phyloP scores from a whole-genome alignment of 2,329 filamentous ascomycete genomes.

The Colletotrichum plurivorum region DNA sequence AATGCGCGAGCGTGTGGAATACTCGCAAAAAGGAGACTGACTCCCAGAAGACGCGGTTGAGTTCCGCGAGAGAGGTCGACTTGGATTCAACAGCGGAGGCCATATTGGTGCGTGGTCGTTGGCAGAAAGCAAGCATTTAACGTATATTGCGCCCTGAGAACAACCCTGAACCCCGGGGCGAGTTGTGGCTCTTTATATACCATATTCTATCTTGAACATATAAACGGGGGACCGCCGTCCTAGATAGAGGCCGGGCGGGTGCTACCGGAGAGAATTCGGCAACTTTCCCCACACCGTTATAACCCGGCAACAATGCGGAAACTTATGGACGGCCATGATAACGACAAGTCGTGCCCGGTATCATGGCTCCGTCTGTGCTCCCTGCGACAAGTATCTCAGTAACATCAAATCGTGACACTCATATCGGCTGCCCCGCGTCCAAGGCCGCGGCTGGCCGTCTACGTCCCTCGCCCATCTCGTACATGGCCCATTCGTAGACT shows the following conservation, averaged over 20 bases:
- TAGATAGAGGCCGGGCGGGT: not conserved
- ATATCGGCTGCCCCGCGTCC: constrained; percentile 24
- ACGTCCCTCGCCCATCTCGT: constrained; percentile 60
- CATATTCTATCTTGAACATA: not conserved
- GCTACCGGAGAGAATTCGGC: constrained; percentile 33
- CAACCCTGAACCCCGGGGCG: not conserved
- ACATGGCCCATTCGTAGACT: constrained; percentile 91
- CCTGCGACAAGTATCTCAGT: no score
- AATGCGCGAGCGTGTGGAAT: not conserved
- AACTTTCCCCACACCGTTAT: constrained; percentile 15
- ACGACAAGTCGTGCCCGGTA: no score
- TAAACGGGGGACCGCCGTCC: not conserved
- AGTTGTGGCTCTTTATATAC: not conserved
- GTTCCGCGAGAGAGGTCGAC: constrained; percentile 28
- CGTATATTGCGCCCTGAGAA: not conserved
- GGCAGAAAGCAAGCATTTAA: not conserved
- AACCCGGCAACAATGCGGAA: constrained; percentile 5
- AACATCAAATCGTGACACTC: constrained; percentile 30
- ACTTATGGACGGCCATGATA: not conserved
- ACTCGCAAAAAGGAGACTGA: not conserved
- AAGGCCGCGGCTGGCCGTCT: constrained; percentile 34
- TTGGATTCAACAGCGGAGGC: not conserved
- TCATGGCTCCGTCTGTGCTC: no score
- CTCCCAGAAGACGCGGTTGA: constrained; percentile 40
- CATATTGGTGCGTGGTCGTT: constrained; percentile 9